These are phyloP conservation scores for Oryza meyeriana DNA, from an alignment of 176 grass and related monocot species.

Conservation along the genomic window DNA sequence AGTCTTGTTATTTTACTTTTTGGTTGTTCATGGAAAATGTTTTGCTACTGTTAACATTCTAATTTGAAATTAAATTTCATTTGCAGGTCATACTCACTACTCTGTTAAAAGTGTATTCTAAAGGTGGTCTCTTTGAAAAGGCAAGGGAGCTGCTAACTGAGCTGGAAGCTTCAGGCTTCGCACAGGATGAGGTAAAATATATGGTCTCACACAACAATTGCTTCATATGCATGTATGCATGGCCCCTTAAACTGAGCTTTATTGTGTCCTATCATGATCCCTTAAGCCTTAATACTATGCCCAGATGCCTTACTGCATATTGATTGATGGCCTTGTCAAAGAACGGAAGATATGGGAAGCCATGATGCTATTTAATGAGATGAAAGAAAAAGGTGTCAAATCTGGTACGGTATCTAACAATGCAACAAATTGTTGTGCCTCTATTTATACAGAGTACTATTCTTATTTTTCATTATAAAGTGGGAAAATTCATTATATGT, in stretches of 20 bases:
- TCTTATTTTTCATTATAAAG: constrained; percentile 13
- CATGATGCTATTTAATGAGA: constrained; percentile 55
- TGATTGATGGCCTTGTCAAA: constrained; percentile 93
- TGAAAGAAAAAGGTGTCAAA: constrained; percentile 78
- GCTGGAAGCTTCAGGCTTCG: constrained; percentile 74
- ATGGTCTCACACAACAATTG: constrained; percentile 4
- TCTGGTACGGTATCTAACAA: constrained; percentile 49
- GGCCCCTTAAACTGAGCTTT: constrained; percentile 16
- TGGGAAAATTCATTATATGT: not conserved
- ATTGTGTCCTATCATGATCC: constrained; percentile 16
- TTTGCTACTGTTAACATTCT: constrained; percentile 6
- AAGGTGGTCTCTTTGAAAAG: constrained; percentile 91
- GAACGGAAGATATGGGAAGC: constrained; percentile 70
- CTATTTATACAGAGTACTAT: not conserved
- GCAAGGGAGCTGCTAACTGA: constrained; percentile 67
- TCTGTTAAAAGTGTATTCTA: constrained; percentile 96
- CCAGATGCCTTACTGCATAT: constrained; percentile 89
- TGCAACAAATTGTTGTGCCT: not conserved
- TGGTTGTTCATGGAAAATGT: not conserved
- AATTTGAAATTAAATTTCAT: constrained; percentile 8
- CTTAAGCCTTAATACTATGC: constrained; percentile 16
- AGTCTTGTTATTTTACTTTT: not conserved
- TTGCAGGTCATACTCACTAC: constrained; percentile 88
- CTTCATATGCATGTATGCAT: constrained; percentile 6
- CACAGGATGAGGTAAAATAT: constrained; percentile 81